Percentiles rank a stretch among this genome's conserved stretches.
Evolutionary conservation across 306 rosid species (phyloP).

Genomic region (Sicyos baderoa): DNA sequence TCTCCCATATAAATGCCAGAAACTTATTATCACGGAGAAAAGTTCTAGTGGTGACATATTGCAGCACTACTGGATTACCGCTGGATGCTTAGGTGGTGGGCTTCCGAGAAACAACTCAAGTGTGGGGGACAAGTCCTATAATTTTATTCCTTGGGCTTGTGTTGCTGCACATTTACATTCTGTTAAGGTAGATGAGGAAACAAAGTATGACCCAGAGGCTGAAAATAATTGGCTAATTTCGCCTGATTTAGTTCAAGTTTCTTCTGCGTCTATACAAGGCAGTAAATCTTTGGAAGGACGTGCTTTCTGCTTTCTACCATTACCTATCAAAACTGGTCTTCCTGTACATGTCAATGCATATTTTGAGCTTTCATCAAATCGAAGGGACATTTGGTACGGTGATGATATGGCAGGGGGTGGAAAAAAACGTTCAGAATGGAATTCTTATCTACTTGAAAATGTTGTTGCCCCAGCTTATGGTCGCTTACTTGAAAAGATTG

Average conservation of each 20-base stretch:
- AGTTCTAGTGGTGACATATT: slow-evolving; percentile 40
- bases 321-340: slow-evolving; percentile 80
- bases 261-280: slow-evolving; percentile 37
- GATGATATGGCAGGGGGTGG: slow-evolving; percentile 97
- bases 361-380: slow-evolving; percentile 93
- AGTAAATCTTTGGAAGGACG: slow-evolving; percentile 66
- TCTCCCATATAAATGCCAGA: slow-evolving; percentile 73
- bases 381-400: slow-evolving; percentile 98
- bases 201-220: slow-evolving; percentile 28
- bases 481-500: slow-evolving; percentile 76
- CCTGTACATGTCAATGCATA: slow-evolving; percentile 93
- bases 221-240: slow-evolving; percentile 27
- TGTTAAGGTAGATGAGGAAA: slow-evolving; percentile 39
- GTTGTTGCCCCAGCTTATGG: slow-evolving; percentile 95
- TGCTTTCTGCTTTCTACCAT: slow-evolving; percentile 89
- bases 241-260: slow-evolving; percentile 42
- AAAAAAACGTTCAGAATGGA: slow-evolving; percentile 96
- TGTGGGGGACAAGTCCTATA: slow-evolving; percentile 36
- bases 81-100: slow-evolving; percentile 81
- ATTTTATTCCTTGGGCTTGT: slow-evolving; percentile 93
- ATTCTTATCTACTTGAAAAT: slow-evolving; percentile 81
- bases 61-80: slow-evolving; percentile 68
- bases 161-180: slow-evolving; percentile 81
- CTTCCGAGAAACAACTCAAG: slow-evolving; percentile 39
- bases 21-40: slow-evolving; percentile 55